phyloP scores from a whole-genome alignment of 345 rosid species.

The Diplotaxis tenuifolia region DNA sequence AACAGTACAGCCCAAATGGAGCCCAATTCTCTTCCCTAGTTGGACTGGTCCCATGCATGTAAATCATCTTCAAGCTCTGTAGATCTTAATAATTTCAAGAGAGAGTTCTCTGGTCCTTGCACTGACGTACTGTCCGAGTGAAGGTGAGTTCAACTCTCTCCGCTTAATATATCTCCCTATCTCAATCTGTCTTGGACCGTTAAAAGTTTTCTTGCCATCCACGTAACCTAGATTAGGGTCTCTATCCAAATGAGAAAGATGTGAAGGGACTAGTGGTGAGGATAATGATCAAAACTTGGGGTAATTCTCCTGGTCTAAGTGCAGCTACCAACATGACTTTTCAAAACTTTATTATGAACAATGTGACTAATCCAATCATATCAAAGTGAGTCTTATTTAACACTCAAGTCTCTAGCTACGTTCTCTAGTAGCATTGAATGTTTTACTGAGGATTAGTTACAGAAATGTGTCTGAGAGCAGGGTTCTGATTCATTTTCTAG shows the following conservation, averaged over 20 bases:
- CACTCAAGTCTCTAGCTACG: neutral
- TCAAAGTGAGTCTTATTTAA: constrained; percentile 40
- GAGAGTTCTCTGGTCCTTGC: constrained; percentile 59
- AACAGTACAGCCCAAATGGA: no score
- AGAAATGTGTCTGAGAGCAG: neutral
- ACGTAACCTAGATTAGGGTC: no score
- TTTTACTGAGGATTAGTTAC: neutral
- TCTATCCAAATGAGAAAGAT: constrained; percentile 44
- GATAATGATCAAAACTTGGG: constrained; percentile 65
- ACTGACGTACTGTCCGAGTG: no score
- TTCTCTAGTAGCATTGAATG: neutral
- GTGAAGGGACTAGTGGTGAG: constrained; percentile 48
- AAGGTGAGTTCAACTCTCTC: constrained; percentile 10
- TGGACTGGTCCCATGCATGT: no score
- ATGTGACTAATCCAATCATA: constrained; percentile 57
- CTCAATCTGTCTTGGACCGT: no score
- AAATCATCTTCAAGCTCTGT: constrained; percentile 35
- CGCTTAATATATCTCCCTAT: neutral
- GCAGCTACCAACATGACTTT: constrained; percentile 58
- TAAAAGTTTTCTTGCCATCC: no score
- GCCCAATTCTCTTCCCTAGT: no score
- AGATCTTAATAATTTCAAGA: constrained; percentile 41
- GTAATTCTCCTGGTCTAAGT: constrained; percentile 49
- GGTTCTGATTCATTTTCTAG: constrained; percentile 17
- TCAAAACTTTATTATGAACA: constrained; percentile 47